phyloP scores from a whole-genome alignment of 78 protist genomes.

The Planoprotostelium fungivorum region DNA sequence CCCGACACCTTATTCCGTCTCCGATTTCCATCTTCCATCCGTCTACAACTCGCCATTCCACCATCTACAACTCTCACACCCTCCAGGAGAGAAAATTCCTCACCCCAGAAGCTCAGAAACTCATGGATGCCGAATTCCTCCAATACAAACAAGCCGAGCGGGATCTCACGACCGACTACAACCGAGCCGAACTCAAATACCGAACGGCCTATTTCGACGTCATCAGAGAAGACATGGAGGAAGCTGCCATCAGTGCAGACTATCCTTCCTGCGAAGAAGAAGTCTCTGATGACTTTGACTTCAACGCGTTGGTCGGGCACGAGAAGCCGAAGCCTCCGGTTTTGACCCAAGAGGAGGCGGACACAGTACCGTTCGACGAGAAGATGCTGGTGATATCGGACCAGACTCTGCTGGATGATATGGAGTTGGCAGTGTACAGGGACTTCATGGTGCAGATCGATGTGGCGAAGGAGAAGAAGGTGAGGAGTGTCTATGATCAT shows the following conservation, averaged over 20 bases:
- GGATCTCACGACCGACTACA: neutral
- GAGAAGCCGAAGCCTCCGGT: too few species aligned
- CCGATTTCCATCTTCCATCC: too few species aligned
- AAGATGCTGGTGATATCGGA: neutral
- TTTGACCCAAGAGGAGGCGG: neutral
- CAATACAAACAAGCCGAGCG: neutral
- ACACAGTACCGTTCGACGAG: neutral
- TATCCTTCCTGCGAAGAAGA: neutral
- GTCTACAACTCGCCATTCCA: too few species aligned
- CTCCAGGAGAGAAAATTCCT: neutral
- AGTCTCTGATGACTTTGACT: neutral
- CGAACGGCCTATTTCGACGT: neutral
- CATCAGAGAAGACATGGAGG: neutral
- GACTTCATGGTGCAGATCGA: neutral
- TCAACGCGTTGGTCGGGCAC: too few species aligned
- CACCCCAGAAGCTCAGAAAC: neutral
- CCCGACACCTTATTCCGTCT: too few species aligned
- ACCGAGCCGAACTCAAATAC: neutral
- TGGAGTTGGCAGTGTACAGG: neutral
- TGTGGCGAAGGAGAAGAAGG: neutral
- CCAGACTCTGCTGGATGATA: neutral
- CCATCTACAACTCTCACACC: too few species aligned
- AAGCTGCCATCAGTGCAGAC: neutral
- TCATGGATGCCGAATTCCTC: neutral
- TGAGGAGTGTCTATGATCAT: too few species aligned